phyloP scores from a whole-genome alignment of 148 eudicot genomes.

The Nyssa sinensis region DNA sequence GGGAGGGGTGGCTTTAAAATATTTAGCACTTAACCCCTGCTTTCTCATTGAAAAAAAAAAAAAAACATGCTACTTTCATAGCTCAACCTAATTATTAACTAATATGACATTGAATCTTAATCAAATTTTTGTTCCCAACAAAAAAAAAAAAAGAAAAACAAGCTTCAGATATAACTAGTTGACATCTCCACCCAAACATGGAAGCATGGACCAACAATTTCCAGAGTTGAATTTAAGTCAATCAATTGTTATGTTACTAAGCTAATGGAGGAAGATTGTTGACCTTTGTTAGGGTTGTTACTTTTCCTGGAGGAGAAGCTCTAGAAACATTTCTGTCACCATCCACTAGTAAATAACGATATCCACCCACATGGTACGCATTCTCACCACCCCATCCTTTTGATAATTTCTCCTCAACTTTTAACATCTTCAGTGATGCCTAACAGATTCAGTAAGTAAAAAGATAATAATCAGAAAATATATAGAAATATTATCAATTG shows the following conservation, averaged over 20 bases:
- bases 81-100: background rate
- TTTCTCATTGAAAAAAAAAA: background rate
- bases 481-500: background rate
- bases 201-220: background rate
- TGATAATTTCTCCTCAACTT: slow-evolving; percentile 87
- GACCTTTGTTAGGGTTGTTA: slow-evolving; percentile 86
- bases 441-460: slow-evolving; percentile 28
- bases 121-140: slow-evolving; percentile 1
- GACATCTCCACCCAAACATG: too few relatives aligned
- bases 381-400: slow-evolving; percentile 99
- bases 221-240: background rate
- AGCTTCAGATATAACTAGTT: too few relatives aligned
- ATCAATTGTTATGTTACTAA: background rate
- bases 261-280: slow-evolving; percentile 6
- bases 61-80: background rate
- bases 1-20: background rate
- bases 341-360: slow-evolving; percentile 84
- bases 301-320: slow-evolving; percentile 88
- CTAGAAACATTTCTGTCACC: slow-evolving; percentile 79
- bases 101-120: background rate
- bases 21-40: too few relatives aligned
- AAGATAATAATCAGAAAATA: slow-evolving; percentile 1
- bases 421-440: slow-evolving; percentile 76
- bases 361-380: slow-evolving; percentile 94
- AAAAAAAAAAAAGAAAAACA: slow-evolving; percentile 8